These are phyloP conservation scores for Hypomyces perniciosus DNA, from an alignment of 2,329 filamentous ascomycete genomes.

Conservation along the genomic window DNA sequence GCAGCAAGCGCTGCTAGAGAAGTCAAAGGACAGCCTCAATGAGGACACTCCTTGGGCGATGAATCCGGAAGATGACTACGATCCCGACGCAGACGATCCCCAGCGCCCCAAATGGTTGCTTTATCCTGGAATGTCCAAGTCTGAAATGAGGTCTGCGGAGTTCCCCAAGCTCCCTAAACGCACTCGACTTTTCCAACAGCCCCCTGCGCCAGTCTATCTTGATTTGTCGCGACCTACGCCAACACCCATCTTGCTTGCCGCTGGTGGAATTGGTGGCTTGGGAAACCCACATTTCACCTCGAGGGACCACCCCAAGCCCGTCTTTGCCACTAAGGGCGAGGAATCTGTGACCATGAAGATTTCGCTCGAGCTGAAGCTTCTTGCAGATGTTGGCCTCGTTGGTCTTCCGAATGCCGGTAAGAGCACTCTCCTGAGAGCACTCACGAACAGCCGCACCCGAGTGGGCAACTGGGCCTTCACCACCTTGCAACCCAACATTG, in stretches of 20 bases:
- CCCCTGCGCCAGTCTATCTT: constrained; percentile 63
- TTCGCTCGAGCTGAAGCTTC: constrained; percentile 86
- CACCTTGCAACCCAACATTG: constrained; percentile 89
- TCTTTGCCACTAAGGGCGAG: constrained; percentile 85
- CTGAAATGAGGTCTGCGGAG: constrained; percentile 54
- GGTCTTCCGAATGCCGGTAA: constrained; percentile 96
- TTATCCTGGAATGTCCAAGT: constrained; percentile 69
- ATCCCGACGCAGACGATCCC: constrained; percentile 38
- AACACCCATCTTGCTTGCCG: constrained; percentile 75
- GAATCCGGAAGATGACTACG: constrained; percentile 26
- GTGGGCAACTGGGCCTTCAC: constrained; percentile 97
- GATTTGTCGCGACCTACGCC: constrained; percentile 74
- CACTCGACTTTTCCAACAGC: constrained; percentile 58
- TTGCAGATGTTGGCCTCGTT: constrained; percentile 91
- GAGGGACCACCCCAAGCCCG: constrained; percentile 65
- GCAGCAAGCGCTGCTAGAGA: constrained; percentile 13
- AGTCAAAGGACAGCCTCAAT: constrained; percentile 6
- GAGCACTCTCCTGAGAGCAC: constrained; percentile 78
- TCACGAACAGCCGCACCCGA: constrained; percentile 83
- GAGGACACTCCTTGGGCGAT: constrained; percentile 6
- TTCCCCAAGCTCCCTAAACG: constrained; percentile 48
- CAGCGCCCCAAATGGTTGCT: constrained; percentile 73
- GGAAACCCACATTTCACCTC: constrained; percentile 92
- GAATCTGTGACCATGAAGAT: constrained; percentile 70
- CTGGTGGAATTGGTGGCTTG: constrained; percentile 81